Base-by-base conservation (phyloP, 768 basidiomycete species). In the Suillus brevipes region DNA sequence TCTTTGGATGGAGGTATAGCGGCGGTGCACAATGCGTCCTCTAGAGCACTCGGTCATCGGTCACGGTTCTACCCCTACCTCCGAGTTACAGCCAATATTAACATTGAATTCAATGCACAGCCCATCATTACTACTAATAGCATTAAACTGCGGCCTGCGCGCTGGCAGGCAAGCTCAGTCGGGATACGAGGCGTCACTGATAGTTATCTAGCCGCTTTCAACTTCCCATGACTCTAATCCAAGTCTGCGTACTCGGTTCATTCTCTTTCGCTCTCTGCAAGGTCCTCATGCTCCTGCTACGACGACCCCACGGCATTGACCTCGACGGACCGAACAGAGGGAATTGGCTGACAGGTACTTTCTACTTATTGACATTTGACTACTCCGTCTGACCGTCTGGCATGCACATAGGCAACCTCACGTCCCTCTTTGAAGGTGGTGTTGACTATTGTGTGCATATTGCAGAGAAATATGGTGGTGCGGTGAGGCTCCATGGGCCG, bases 401-500 rank as follows among this genome's bases (percentile, higher is more conserved):
- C 18, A 25, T 45, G 6, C 31, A 34, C 23, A 60, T 25, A 81
- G 82, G 81, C 13, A 78, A 78, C 64, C 62, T 80, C 7, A 50
- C 68, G 6, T 71, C 78, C 14, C 53, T 80, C 6, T 77, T 80
- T 67, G 68, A 73, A 1, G 69, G 78, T 57, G 76, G 72, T 4
- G 80, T 78, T 78, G 72, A 72, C 3, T 83, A 77, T 64, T 79
- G 83, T 64, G 65, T 69, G 20, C 53, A 50, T 20, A 58, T 76
- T 3, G 61, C 58, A 14, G 52, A 71, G 2, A 64, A 64, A 1
- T 86, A 79, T 65, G 82, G 81, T 2, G 79, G 79, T 1, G 75
- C 84, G 62, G 81, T 79, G 34, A 83, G 78, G 69, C 75, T 84
- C 5, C 68, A 80, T 49, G 83, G 83, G 6, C 79, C 84, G 63